Base-by-base conservation (phyloP, 345 rosid species). In the Euclidium syriacum region DNA sequence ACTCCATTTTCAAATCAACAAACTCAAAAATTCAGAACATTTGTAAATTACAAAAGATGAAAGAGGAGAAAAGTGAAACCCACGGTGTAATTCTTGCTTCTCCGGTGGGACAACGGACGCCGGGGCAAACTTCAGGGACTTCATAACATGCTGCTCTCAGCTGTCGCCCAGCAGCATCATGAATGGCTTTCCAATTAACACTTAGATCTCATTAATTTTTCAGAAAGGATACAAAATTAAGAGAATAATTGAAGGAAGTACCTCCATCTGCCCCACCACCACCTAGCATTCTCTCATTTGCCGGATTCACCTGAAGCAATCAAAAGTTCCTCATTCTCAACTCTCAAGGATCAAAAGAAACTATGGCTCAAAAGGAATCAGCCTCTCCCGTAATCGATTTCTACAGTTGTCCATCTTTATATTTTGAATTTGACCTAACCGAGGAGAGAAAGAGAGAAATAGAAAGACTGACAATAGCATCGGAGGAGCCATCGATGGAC, bases 211-310 rank as follows among this genome's bases (percentile, higher is more conserved):
- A 30, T 23, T 34, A n/a, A 59, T 9, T 26, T 26, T 22, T 10
- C 2, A 3, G 11, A 11, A 60, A 30, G 23, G 10, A 36, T 18
- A 32, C 35, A 54, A 43, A 8, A 2, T 35, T 15, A 36, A 33
- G 10, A 1, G 34, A 30, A 30, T 30, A 16, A 32, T 12, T 1
- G 5, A 27, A 7, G 2, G 1, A 51, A 29, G 33, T 73, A 91
- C 98, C 94, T 80, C 98, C 95, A 78, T 91, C 91, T 2, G 91
- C 98, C 41, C 95, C 98, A 49, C 85, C 84, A 65, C 96, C 96
- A 46, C 98, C 95, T 46, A 91, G 82, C 98, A 91, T 88, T 47
- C 69, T 71, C 77, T 67, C 90, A 71, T 91, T 84, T 16, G 96
- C 96, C 0, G 95, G 90, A 77, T 88, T 91, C 16, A 79, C 96